Evolutionary conservation across 306 rosid species (phyloP).

Genomic region (Corylus americana): DNA sequence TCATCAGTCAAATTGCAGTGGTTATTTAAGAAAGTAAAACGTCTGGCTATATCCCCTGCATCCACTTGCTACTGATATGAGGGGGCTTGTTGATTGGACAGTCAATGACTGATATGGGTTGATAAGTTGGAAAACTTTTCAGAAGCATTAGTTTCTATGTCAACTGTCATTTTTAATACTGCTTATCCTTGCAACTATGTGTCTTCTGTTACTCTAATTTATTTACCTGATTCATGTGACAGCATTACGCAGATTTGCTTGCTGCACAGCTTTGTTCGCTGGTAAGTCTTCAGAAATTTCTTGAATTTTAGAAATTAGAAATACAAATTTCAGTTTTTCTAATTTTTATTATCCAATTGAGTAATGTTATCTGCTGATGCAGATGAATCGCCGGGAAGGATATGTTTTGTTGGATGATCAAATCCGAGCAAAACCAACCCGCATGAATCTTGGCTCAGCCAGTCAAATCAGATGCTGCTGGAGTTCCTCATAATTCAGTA

Average conservation of each 20-base stretch:
- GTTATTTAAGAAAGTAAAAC: constrained; percentile 10
- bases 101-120: constrained; percentile 1
- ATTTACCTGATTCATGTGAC: constrained; percentile 40
- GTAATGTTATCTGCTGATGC: constrained; percentile 32
- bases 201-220: constrained; percentile 38
- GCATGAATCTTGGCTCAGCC: constrained; percentile 43
- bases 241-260: constrained; percentile 89
- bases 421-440: constrained; percentile 57
- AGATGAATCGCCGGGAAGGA: constrained; percentile 75
- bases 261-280: constrained; percentile 59
- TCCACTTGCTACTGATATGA: constrained; percentile 16
- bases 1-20: not conserved
- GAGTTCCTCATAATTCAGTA: constrained; percentile 47
- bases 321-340: constrained; percentile 2
- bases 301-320: not conserved
- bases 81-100: constrained; percentile 10
- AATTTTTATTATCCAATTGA: not conserved
- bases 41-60: constrained; percentile 9
- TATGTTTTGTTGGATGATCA: constrained; percentile 52
- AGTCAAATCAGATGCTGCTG: constrained; percentile 48
- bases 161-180: not conserved
- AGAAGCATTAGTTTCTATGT: constrained; percentile 5
- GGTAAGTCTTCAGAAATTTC: constrained; percentile 52
- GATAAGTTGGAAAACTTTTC: constrained; percentile 6
- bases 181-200: constrained; percentile 18